Conservation (phyloP, 2,329 filamentous ascomycete species). For the Truncatella angustata region DNA sequence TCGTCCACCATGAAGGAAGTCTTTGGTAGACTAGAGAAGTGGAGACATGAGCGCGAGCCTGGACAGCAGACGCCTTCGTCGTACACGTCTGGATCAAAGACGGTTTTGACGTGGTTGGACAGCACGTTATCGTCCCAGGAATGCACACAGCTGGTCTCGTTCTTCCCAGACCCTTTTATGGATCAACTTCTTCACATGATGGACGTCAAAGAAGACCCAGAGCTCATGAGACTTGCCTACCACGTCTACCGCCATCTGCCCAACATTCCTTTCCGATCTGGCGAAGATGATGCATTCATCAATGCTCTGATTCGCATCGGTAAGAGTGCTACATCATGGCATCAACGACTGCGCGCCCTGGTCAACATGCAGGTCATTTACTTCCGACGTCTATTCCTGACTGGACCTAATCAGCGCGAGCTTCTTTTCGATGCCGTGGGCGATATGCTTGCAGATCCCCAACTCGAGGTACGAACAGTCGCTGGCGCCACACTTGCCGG, state of each 20-base stretch:
- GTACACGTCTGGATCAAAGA: slow-evolving; percentile 96
- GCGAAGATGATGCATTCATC: slow-evolving; percentile 83
- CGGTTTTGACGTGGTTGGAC: slow-evolving; percentile 92
- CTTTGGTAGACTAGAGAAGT: slow-evolving; percentile 77
- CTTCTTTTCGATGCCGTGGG: slow-evolving; percentile 89
- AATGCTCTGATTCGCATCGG: slow-evolving; percentile 85
- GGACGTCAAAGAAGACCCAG: slow-evolving; percentile 98
- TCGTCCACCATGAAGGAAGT: slow-evolving; percentile 68
- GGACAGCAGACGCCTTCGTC: slow-evolving; percentile 91
- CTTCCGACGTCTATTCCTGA: slow-evolving; percentile 92
- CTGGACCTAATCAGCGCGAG: slow-evolving; percentile 70
- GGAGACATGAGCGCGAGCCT: slow-evolving; percentile 79
- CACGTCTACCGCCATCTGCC: slow-evolving; percentile 95
- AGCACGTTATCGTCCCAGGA: slow-evolving; percentile 87
- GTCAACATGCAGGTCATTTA: slow-evolving; percentile 99
- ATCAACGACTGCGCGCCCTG: slow-evolving; percentile 88
- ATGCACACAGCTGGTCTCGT: slow-evolving; percentile 84
- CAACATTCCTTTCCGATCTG: slow-evolving; percentile 87
- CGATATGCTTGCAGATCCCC: slow-evolving; percentile 86
- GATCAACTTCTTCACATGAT: slow-evolving; percentile 98
- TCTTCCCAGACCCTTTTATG: slow-evolving; percentile 88
- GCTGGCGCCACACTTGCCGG: slow-evolving; percentile 92
- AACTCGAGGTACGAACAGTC: slow-evolving; percentile 90
- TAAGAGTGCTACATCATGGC: slow-evolving; percentile 82
- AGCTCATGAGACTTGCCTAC: slow-evolving; percentile 90